A percentile compares a stretch with the other conserved stretches of the same genome.
Evolutionary conservation across 2,329 filamentous ascomycete genomes (phyloP).

Genomic region (Exophiala alcalophila): DNA sequence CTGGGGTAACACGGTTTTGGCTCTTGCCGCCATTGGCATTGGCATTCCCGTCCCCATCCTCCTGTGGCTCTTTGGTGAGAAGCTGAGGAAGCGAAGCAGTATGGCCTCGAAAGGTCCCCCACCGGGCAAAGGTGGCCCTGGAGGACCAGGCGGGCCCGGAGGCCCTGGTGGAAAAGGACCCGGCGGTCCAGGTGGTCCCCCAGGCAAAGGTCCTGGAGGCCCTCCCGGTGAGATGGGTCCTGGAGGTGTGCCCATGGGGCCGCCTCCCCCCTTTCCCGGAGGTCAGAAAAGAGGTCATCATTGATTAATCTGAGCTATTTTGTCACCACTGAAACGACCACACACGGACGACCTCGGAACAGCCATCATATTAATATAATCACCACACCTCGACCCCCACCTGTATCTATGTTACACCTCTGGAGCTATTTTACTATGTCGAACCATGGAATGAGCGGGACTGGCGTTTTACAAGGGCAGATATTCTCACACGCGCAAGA

Average conservation of each 20-base stretch:
- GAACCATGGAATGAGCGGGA: conserved; percentile 26
- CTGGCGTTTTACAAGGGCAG: conserved; percentile 18
- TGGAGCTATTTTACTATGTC: conserved; percentile 20
- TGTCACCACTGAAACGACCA: conserved; percentile 13
- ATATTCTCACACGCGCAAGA: conserved; percentile 12
- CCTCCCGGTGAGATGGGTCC: conserved; percentile 18
- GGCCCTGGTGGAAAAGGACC: conserved; percentile 16
- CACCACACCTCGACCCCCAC: conserved; percentile 2
- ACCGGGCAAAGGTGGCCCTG: conserved; percentile 22
- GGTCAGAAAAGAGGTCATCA: conserved; percentile 6
- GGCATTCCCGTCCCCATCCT: conserved; percentile 44
- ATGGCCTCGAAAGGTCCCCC: conserved; percentile 28
- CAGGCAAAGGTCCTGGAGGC: conserved; percentile 13
- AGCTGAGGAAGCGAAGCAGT: conserved; percentile 37
- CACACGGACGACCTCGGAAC: no score
- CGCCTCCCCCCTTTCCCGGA: conserved; percentile 14
- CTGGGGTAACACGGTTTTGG: conserved; percentile 48
- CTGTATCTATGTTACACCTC: conserved; percentile 24
- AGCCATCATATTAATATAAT: conserved; percentile 28
- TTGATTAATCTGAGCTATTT: no score
- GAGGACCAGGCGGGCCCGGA: conserved; percentile 21
- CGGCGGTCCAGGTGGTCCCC: conserved; percentile 21
- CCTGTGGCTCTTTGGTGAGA: conserved; percentile 47
- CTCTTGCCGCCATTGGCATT: conserved; percentile 40
- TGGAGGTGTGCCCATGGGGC: conserved; percentile 8